A percentile compares a stretch with the other conserved stretches of the same genome.
These are phyloP conservation scores for Coffea humblotiana DNA, from an alignment of 305 asterid species.

Conservation along the genomic window DNA sequence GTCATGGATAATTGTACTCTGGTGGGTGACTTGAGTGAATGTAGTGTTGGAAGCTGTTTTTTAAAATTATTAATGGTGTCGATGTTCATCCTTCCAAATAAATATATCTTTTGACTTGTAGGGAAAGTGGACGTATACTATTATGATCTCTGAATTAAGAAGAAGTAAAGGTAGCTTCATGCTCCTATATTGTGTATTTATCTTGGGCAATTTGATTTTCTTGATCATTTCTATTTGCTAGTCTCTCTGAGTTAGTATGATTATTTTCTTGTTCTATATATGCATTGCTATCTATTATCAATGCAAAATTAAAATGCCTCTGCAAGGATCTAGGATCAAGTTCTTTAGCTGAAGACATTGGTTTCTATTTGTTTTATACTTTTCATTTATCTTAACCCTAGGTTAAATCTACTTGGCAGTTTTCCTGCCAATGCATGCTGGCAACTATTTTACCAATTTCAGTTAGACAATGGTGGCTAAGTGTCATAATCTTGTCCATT, in stretches of 20 bases:
- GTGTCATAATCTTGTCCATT: background rate
- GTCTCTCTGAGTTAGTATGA: background rate
- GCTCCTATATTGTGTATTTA: slow-evolving; percentile 45
- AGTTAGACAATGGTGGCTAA: background rate
- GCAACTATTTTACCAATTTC: background rate
- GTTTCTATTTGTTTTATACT: background rate
- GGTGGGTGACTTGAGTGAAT: slow-evolving; percentile 5
- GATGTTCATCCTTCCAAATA: slow-evolving; percentile 75
- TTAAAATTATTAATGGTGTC: slow-evolving; percentile 43
- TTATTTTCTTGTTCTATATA: background rate
- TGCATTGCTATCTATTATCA: too few species aligned
- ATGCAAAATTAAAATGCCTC: background rate
- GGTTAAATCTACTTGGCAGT: background rate
- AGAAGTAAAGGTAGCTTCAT: slow-evolving; percentile 86
- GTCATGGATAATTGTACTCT: background rate
- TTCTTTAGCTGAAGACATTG: background rate
- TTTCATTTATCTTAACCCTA: background rate
- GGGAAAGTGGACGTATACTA: slow-evolving; percentile 84
- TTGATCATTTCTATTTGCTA: background rate
- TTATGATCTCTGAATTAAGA: slow-evolving; percentile 92
- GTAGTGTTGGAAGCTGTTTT: slow-evolving; percentile 32
- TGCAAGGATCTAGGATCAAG: background rate
- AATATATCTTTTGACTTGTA: slow-evolving; percentile 82
- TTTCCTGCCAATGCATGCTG: background rate
- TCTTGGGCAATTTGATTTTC: slow-evolving; percentile 15